Evolutionary conservation across 1,284 basidiomycete species (phyloP).

Genomic region (Rhodotorula sp.): DNA sequence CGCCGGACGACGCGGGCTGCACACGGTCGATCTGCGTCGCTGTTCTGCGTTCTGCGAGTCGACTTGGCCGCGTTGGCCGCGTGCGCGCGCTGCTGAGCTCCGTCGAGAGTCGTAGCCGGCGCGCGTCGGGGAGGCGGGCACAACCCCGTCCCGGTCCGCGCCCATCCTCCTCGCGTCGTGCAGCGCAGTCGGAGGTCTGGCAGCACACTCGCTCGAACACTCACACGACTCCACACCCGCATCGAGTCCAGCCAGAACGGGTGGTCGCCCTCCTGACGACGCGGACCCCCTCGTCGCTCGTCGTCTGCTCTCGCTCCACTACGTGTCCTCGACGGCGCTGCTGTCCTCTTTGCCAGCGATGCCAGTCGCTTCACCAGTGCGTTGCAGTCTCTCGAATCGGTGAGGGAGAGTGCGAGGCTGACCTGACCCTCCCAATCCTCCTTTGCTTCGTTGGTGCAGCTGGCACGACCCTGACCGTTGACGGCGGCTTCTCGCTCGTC

Average conservation of each 20-base stretch:
- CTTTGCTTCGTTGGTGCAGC: neutral
- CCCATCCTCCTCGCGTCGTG: neutral
- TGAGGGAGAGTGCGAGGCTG: neutral
- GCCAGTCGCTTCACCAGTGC: constrained; percentile 82
- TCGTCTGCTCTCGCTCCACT: neutral
- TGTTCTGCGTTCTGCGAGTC: too few species aligned
- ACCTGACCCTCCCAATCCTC: neutral
- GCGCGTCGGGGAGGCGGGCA: neutral
- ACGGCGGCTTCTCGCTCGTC: constrained; percentile 4
- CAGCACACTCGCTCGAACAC: neutral
- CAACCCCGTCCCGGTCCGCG: too few species aligned
- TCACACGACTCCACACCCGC: too few species aligned
- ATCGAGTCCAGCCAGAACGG: too few species aligned
- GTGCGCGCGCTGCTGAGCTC: too few species aligned
- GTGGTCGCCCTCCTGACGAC: too few species aligned
- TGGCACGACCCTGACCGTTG: neutral
- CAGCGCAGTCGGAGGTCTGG: neutral
- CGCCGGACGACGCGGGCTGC: too few species aligned
- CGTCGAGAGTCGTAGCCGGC: too few species aligned
- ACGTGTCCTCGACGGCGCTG: constrained; percentile 59
- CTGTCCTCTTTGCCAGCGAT: constrained; percentile 79
- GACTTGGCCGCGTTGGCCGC: too few species aligned
- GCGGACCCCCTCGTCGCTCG: too few species aligned
- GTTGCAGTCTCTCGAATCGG: neutral
- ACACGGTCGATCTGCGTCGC: too few species aligned